phyloP scores from a whole-genome alignment of 306 rosid species.

The Spatholobus suberectus region DNA sequence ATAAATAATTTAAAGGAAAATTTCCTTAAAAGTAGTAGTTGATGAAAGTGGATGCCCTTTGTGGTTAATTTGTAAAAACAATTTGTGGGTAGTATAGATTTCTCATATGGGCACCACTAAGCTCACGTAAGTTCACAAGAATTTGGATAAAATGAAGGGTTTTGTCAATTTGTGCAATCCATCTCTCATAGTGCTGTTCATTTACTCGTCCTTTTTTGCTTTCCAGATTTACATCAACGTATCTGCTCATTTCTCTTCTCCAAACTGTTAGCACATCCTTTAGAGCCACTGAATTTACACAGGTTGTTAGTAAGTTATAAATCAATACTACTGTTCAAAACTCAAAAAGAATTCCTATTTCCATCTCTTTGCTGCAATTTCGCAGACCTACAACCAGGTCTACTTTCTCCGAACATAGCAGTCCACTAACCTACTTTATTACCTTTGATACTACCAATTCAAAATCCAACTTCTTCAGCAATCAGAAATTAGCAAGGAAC shows the following conservation, averaged over 20 bases:
- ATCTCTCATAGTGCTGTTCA: neutral
- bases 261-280: constrained; percentile 19
- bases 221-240: neutral
- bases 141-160: neutral
- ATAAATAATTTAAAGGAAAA: neutral
- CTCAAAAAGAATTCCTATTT: neutral
- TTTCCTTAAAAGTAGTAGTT: neutral
- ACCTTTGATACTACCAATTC: constrained; percentile 20
- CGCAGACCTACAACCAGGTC: constrained; percentile 9
- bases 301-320: neutral
- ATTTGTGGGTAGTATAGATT: neutral
- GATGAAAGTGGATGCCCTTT: neutral
- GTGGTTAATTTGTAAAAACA: neutral
- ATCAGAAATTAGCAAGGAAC: constrained; percentile 9
- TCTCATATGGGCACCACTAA: neutral
- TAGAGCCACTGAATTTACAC: constrained; percentile 14
- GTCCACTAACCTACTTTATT: neutral
- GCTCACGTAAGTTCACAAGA: neutral
- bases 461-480: constrained; percentile 17
- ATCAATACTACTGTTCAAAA: neutral
- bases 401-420: neutral
- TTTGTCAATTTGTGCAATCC: neutral
- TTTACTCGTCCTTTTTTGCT: neutral
- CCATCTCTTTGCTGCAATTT: neutral
- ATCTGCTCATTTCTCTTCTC: neutral